Evolutionary conservation across 768 basidiomycete species (phyloP).

Genomic region (Tremella fuciformis): DNA sequence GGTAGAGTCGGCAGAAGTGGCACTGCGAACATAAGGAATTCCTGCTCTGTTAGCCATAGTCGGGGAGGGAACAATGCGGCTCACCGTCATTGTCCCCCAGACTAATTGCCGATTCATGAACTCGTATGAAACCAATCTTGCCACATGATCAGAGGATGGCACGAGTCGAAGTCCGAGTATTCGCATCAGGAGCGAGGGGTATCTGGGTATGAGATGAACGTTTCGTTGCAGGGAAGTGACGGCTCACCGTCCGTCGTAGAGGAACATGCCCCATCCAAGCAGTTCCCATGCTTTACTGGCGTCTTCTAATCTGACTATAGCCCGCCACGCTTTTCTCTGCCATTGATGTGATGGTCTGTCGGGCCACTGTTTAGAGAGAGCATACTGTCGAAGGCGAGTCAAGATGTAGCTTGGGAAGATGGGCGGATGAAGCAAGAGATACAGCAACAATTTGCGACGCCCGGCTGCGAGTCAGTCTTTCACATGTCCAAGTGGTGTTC

Average conservation of each 20-base stretch:
- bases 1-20: slow-evolving; percentile 70
- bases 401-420: slow-evolving; percentile 76
- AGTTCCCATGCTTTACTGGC: slow-evolving; percentile 63
- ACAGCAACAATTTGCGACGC: slow-evolving; percentile 57
- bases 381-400: slow-evolving; percentile 67
- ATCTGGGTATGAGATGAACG: slow-evolving; percentile 57
- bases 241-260: slow-evolving; percentile 79
- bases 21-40: slow-evolving; percentile 88
- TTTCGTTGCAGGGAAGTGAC: neutral
- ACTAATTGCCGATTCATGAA: slow-evolving; percentile 99
- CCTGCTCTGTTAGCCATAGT: slow-evolving; percentile 57
- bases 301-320: slow-evolving; percentile 67
- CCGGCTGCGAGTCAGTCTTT: slow-evolving; percentile 51
- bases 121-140: slow-evolving; percentile 89
- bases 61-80: slow-evolving; percentile 44
- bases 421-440: slow-evolving; percentile 63
- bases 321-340: slow-evolving; percentile 70
- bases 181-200: slow-evolving; percentile 78
- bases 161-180: slow-evolving; percentile 70
- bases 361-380: slow-evolving; percentile 82
- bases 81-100: slow-evolving; percentile 95
- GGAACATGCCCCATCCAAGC: slow-evolving; percentile 74
- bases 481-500: neutral
- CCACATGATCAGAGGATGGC: slow-evolving; percentile 66
- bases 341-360: slow-evolving; percentile 78